Evolutionary conservation across 78 protist genomes (phyloP).

Genomic region (slime mould (Dictyostelium discoideum)): DNA sequence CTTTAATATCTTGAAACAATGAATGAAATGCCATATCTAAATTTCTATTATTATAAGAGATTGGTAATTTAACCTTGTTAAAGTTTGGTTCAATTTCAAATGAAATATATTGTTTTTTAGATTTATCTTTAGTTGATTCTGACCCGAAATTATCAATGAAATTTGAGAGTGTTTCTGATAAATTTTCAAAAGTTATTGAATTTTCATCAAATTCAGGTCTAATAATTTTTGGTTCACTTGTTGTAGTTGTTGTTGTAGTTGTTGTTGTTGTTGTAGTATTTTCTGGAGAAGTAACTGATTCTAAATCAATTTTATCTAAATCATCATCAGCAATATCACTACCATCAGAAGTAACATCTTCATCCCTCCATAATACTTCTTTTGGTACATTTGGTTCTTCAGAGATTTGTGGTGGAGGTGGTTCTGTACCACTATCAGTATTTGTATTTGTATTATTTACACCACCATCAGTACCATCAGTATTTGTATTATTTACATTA

Average conservation of each 20-base stretch:
- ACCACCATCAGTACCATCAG: not conserved
- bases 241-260: not conserved
- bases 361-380: slow-evolving; percentile 68
- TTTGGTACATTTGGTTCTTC: slow-evolving; percentile 38
- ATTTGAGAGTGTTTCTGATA: not conserved
- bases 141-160: slow-evolving; percentile 59
- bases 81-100: not conserved
- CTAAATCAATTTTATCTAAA: not conserved
- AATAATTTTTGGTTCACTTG: not conserved
- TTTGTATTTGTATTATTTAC: not conserved
- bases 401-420: not conserved
- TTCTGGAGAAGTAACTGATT: not conserved
- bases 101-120: slow-evolving; percentile 5
- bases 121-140: not conserved
- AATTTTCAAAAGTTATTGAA: not conserved
- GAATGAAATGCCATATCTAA: slow-evolving; percentile 74
- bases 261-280: not conserved
- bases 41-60: slow-evolving; percentile 18
- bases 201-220: slow-evolving; percentile 45
- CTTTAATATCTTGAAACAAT: slow-evolving; percentile 59
- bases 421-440: not conserved
- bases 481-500: not conserved
- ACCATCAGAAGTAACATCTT: slow-evolving; percentile 75
- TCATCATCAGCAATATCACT: slow-evolving; percentile 67
- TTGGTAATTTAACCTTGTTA: slow-evolving; percentile 37